Evolutionary conservation across 2,329 filamentous ascomycete genomes (phyloP).

Genomic region (Fusarium verticillioides): DNA sequence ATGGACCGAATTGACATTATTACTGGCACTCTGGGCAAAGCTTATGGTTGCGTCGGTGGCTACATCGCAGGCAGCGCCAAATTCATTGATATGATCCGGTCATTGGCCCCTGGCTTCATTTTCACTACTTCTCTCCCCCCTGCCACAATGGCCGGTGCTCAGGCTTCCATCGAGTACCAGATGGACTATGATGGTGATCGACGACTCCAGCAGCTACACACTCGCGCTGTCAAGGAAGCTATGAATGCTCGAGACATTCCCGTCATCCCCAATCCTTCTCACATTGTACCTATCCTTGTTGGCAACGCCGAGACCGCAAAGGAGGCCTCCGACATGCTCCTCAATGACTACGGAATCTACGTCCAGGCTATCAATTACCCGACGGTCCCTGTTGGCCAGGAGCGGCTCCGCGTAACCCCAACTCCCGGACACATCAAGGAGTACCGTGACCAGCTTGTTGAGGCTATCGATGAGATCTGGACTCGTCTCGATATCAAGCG

Average conservation of each 20-base stretch:
- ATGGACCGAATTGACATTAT: constrained; percentile 99
- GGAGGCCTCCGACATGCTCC: constrained; percentile 88
- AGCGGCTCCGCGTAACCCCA: constrained; percentile 93
- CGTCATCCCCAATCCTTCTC: constrained; percentile 96
- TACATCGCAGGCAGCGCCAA: constrained; percentile 93
- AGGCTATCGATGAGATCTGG: constrained; percentile 90
- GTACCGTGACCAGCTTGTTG: constrained; percentile 85
- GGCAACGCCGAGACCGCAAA: constrained; percentile 95
- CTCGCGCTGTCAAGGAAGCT: constrained; percentile 89
- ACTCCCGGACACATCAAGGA: constrained; percentile 91
- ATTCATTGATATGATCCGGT: constrained; percentile 92
- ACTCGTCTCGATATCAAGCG: constrained; percentile 88
- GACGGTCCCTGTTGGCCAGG: constrained; percentile 97
- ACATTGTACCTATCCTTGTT: constrained; percentile 94
- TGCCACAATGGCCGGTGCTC: constrained; percentile 95
- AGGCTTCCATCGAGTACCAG: constrained; percentile 93
- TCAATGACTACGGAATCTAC: constrained; percentile 92
- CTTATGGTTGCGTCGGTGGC: constrained; percentile 96
- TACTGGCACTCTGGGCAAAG: constrained; percentile 95
- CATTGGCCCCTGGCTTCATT: constrained; percentile 96
- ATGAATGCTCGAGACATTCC: constrained; percentile 85
- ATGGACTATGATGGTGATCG: constrained; percentile 86
- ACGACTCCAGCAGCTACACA: constrained; percentile 93
- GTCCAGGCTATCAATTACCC: constrained; percentile 99
- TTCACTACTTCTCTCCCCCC: constrained; percentile 98